Conservation (phyloP, 352 stramenopile genomes). For the Globisporangium echinulatum region DNA sequence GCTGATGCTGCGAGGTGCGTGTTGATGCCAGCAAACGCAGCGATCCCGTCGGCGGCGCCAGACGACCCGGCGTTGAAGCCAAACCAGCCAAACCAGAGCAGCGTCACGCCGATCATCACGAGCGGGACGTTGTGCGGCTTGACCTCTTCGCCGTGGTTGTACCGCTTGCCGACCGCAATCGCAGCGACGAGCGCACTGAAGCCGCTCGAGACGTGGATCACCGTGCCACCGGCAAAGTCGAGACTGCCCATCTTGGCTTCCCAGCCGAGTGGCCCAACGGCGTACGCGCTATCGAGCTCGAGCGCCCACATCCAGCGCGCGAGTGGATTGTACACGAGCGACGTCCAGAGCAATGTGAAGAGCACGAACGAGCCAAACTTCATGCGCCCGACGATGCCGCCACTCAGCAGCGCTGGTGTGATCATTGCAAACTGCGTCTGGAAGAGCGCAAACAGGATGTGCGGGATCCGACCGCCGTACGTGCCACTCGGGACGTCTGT, state of each 20-base stretch:
- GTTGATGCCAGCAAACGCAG: no score
- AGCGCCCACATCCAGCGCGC: conserved; percentile 35
- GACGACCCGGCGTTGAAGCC: no score
- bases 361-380: no score
- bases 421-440: conserved; percentile 13
- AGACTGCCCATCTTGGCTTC: no score
- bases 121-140: conserved; percentile 10
- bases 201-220: conserved; percentile 40
- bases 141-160: conserved; percentile 41
- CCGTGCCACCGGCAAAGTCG: conserved; percentile 27
- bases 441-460: no score
- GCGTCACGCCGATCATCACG: no score
- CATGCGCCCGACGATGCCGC: no score
- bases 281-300: conserved; percentile 28
- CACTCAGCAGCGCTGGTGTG: conserved; percentile 2
- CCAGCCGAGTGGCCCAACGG: conserved; percentile 18
- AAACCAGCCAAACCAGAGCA: no score
- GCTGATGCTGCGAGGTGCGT: no score
- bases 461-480: no score
- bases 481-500: conserved; percentile 30
- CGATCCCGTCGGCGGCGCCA: no score
- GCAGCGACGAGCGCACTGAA: conserved; percentile 29
- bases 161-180: conserved; percentile 27
- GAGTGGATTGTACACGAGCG: conserved; percentile 10
- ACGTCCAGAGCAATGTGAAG: no score